phyloP scores from a whole-genome alignment of 1,139 yeast genomes.

The Taiozyma sp. region DNA sequence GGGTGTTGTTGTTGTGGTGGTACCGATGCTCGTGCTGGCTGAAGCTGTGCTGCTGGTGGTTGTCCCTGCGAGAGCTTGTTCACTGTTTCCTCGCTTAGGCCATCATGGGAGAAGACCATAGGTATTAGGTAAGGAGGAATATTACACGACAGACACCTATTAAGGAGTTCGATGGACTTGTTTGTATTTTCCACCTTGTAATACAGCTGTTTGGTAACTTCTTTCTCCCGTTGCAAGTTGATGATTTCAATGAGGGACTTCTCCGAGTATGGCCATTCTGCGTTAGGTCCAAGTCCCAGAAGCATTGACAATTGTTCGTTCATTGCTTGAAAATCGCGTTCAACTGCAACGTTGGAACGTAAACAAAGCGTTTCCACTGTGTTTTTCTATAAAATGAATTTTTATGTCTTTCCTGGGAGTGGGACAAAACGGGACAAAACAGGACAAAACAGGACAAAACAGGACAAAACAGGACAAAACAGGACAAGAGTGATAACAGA shows the following conservation, averaged over 20 bases:
- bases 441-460: too few relatives aligned
- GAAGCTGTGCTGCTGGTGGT: too few relatives aligned
- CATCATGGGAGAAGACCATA: constrained; percentile 40
- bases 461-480: too few relatives aligned
- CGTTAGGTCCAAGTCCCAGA: constrained; percentile 46
- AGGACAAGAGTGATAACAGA: too few relatives aligned
- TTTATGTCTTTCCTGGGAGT: too few relatives aligned
- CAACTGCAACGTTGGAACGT: too few relatives aligned
- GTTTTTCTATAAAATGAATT: too few relatives aligned
- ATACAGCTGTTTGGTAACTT: constrained; percentile 77
- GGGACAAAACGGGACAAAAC: too few relatives aligned
- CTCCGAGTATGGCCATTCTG: constrained; percentile 59
- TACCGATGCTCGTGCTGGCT: too few relatives aligned
- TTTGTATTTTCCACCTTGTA: constrained; percentile 62
- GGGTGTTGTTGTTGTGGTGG: constrained; percentile 9
- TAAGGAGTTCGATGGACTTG: constrained; percentile 56
- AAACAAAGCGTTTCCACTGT: too few relatives aligned
- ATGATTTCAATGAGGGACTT: constrained; percentile 59
- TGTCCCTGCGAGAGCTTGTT: constrained; percentile 7
- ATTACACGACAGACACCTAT: constrained; percentile 56
- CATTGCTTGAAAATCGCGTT: constrained; percentile 1
- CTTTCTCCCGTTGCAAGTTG: constrained; percentile 69
- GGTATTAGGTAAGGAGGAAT: constrained; percentile 72
- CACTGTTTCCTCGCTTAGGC: constrained; percentile 9
- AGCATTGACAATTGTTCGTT: constrained; percentile 27